A percentile compares a stretch with the other conserved stretches of the same genome.
phyloP scores from a whole-genome alignment of 306 rosid genomes.

The Casuarina cunninghamiana region DNA sequence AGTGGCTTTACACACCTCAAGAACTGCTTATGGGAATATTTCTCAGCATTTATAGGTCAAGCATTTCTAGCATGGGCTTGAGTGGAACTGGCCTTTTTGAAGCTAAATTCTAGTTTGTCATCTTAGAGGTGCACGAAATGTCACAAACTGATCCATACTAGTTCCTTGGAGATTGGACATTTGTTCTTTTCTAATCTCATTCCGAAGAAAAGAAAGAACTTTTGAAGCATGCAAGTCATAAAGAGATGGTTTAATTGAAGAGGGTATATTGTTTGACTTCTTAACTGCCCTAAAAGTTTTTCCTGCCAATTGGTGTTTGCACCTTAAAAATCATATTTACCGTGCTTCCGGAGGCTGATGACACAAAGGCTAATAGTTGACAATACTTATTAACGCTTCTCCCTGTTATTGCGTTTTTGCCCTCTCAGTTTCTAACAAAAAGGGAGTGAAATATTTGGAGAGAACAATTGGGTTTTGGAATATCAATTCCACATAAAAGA shows the following conservation, averaged over 20 bases:
- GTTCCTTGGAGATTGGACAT: neutral
- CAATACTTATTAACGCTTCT: neutral
- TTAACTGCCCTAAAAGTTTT: neutral
- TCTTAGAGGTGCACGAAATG: neutral
- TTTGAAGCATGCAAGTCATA: neutral
- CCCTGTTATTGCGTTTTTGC: neutral
- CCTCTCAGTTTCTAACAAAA: neutral
- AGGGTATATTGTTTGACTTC: neutral
- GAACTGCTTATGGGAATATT: neutral
- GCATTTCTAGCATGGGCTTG: neutral
- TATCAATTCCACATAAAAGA: neutral
- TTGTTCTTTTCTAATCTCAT: neutral
- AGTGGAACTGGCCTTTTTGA: neutral
- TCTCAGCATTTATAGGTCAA: neutral
- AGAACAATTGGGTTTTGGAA: neutral
- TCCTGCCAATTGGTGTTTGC: neutral
- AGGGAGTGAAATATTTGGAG: neutral
- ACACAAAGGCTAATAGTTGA: neutral
- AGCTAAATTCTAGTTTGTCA: neutral
- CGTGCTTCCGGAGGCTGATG: neutral
- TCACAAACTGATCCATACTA: neutral
- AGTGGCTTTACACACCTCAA: neutral
- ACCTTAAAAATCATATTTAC: neutral
- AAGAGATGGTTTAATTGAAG: neutral
- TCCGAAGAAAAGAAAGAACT: constrained; percentile 1